A percentile compares a stretch with the other conserved stretches of the same genome.
phyloP scores from a whole-genome alignment of 176 grass and related monocot species.

The Hyparrhenia diplandra region DNA sequence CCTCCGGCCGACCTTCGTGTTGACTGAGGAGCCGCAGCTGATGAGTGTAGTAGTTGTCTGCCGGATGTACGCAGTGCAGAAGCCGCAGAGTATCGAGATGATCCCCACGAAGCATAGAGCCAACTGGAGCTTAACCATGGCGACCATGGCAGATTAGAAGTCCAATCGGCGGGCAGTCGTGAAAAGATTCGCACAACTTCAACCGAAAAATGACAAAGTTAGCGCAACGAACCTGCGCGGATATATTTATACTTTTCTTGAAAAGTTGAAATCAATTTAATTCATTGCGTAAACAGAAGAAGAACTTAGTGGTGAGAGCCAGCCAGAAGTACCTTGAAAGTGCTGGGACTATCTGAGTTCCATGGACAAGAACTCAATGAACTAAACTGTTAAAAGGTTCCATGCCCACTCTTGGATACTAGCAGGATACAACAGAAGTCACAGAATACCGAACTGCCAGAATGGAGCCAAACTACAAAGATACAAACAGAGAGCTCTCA shows the following conservation, averaged over 20 bases:
- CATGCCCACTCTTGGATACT: neutral
- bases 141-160: neutral
- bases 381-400: neutral
- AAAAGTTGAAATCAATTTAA: too few species aligned
- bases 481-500: neutral
- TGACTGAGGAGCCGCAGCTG: slow-evolving; percentile 55
- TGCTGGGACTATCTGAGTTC: neutral
- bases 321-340: neutral
- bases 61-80: slow-evolving; percentile 26
- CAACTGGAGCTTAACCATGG: slow-evolving; percentile 12
- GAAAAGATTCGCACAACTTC: too few species aligned
- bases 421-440: neutral
- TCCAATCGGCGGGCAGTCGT: too few species aligned
- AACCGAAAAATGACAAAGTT: too few species aligned
- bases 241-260: too few species aligned
- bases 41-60: slow-evolving; percentile 79
- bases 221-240: too few species aligned
- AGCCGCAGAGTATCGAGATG: neutral
- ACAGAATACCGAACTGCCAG: neutral
- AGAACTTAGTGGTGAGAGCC: too few species aligned
- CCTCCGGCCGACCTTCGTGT: slow-evolving; percentile 51
- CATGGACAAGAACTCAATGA: neutral
- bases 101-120: neutral
- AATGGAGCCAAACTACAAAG: neutral
- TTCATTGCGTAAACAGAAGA: too few species aligned